These are phyloP conservation scores for Erodium texanum DNA, from an alignment of 441 rosid genomes.

Conservation along the genomic window DNA sequence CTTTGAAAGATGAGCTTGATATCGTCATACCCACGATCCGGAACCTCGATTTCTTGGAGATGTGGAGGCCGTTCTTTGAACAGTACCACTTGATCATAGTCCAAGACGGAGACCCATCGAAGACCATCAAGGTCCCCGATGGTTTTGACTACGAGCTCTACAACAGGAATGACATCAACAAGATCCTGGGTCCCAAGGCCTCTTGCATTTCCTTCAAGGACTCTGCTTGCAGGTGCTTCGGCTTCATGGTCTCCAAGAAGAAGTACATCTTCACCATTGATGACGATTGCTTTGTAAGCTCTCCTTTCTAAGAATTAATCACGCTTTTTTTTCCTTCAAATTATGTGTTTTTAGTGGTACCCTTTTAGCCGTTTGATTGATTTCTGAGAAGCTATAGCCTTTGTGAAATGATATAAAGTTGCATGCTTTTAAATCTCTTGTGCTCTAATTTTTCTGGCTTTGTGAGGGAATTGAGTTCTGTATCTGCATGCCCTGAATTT, in stretches of 20 bases:
- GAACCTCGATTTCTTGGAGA: conserved; percentile 88
- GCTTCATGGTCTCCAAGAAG: conserved; percentile 91
- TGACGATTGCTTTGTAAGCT: conserved; percentile 90
- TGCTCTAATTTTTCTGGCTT: neutral
- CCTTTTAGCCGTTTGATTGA: neutral
- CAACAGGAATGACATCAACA: conserved; percentile 76
- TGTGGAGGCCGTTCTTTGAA: conserved; percentile 95
- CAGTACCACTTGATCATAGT: conserved; percentile 91
- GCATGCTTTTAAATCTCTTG: neutral
- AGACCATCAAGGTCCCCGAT: conserved; percentile 68
- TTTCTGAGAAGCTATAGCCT: neutral
- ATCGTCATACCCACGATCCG: conserved; percentile 74
- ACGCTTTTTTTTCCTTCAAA: neutral
- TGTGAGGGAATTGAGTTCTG: neutral
- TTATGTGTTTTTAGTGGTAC: conserved; percentile 12
- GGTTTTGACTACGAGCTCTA: conserved; percentile 90
- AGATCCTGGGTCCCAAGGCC: conserved; percentile 83
- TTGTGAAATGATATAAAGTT: neutral
- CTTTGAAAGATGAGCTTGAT: conserved; percentile 72
- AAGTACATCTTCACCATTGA: conserved; percentile 90
- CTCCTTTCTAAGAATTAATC: neutral
- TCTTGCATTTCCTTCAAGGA: conserved; percentile 93
- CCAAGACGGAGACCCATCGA: conserved; percentile 90
- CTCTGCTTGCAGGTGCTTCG: conserved; percentile 94
- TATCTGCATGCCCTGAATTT: neutral